These are phyloP conservation scores for Aspergillus sparsus DNA, from an alignment of 495 filamentous ascomycete genomes.

Conservation along the genomic window DNA sequence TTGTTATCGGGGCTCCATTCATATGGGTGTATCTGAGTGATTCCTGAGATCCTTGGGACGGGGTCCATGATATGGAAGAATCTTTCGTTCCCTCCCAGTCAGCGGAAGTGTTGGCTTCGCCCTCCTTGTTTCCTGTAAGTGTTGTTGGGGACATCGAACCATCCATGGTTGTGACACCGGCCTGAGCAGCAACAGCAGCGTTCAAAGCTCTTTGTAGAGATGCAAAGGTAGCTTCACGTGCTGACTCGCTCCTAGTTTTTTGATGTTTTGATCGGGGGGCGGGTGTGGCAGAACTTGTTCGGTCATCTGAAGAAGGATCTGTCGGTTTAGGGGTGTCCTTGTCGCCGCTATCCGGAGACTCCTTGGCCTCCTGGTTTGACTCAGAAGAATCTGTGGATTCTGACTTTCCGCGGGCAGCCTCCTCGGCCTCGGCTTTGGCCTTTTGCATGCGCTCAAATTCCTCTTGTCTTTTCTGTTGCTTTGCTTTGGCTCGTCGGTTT, in stretches of 20 bases:
- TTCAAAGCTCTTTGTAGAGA: slow-evolving; percentile 49
- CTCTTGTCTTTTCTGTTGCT: slow-evolving; percentile 72
- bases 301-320: slow-evolving; percentile 25
- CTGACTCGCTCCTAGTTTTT: slow-evolving; percentile 45
- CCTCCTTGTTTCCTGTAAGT: slow-evolving; percentile 23
- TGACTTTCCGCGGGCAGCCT: slow-evolving; percentile 40
- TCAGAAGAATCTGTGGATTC: slow-evolving; percentile 34
- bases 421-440: slow-evolving; percentile 51
- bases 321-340: slow-evolving; percentile 38
- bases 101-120: background rate
- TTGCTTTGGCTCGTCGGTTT: slow-evolving; percentile 81
- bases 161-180: slow-evolving; percentile 14
- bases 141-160: slow-evolving; percentile 39
- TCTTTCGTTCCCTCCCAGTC: background rate
- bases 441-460: slow-evolving; percentile 61
- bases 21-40: slow-evolving; percentile 29
- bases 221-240: slow-evolving; percentile 47
- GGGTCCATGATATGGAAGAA: slow-evolving; percentile 33
- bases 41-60: slow-evolving; percentile 36
- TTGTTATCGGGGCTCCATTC: slow-evolving; percentile 15
- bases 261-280: slow-evolving; percentile 36
- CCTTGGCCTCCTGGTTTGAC: slow-evolving; percentile 27
- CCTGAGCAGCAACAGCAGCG: slow-evolving; percentile 44
- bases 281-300: slow-evolving; percentile 27
- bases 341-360: slow-evolving; percentile 31